Evolutionary conservation across 352 stramenopile species (phyloP).

Genomic region (Blastocystis hominis): DNA sequence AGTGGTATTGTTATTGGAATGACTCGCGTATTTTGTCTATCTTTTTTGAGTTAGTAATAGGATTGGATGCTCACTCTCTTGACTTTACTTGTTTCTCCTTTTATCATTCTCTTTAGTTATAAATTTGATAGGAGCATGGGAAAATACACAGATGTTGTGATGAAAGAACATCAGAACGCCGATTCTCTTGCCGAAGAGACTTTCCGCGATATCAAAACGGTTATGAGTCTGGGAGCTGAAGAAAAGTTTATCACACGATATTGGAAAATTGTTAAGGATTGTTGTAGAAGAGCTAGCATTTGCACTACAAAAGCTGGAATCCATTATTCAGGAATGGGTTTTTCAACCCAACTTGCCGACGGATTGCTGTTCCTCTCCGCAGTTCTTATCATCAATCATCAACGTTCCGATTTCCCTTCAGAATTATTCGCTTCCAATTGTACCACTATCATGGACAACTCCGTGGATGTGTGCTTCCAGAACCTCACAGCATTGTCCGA

Average conservation of each 20-base stretch:
- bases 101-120: slow-evolving; percentile 1
- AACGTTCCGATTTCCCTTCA: not conserved
- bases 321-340: not conserved
- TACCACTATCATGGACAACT: not conserved
- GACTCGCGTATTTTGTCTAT: not conserved
- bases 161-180: slow-evolving; percentile 61
- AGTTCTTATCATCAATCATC: slow-evolving; percentile 61
- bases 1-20: slow-evolving; percentile 12
- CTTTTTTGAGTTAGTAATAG: not conserved
- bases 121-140: not conserved
- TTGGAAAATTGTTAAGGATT: slow-evolving; percentile 62
- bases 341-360: not conserved
- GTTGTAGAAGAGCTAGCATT: not conserved
- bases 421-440: not conserved
- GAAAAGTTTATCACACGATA: slow-evolving; percentile 68
- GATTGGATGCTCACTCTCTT: slow-evolving; percentile 3
- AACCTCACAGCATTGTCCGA: not conserved
- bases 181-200: slow-evolving; percentile 70
- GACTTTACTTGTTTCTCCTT: not conserved
- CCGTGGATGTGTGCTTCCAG: slow-evolving; percentile 25
- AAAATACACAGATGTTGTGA: not conserved
- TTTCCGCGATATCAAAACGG: slow-evolving; percentile 69
- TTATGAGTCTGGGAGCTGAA: slow-evolving; percentile 72
- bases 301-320: not conserved
- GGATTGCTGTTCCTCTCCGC: slow-evolving; percentile 64